These are phyloP conservation scores for Elsinoe ampelina DNA, from an alignment of 2,329 filamentous ascomycete genomes.

Conservation along the genomic window DNA sequence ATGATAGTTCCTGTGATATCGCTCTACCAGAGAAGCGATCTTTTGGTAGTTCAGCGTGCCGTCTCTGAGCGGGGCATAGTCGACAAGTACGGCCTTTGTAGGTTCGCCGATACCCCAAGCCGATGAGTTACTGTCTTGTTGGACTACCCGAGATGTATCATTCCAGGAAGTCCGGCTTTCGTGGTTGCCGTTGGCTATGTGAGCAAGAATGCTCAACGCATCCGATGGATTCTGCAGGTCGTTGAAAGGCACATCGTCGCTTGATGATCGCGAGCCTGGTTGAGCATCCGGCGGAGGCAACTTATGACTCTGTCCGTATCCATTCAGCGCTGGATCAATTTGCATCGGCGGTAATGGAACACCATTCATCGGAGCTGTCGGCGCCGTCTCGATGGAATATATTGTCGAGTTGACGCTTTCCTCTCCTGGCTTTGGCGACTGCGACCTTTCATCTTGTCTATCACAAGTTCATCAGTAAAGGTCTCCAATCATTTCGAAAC, in stretches of 20 bases:
- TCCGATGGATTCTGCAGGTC: conserved; percentile 42
- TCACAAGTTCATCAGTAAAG: not conserved
- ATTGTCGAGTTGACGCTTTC: not conserved
- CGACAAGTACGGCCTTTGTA: conserved; percentile 16
- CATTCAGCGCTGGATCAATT: conserved; percentile 17
- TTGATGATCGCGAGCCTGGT: conserved; percentile 19
- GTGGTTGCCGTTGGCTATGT: conserved; percentile 31
- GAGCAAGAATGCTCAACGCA: conserved; percentile 39
- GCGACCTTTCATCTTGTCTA: not conserved
- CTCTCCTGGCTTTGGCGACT: not conserved
- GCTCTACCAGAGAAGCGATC: conserved; percentile 44
- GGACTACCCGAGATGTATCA: not conserved
- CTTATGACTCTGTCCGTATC: conserved; percentile 20
- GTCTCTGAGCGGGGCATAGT: conserved; percentile 35
- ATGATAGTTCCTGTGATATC: conserved; percentile 58
- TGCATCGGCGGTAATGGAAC: conserved; percentile 26
- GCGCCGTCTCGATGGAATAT: conserved; percentile 4
- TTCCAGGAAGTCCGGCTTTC: not conserved
- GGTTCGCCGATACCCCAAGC: not conserved
- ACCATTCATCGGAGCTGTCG: conserved; percentile 18
- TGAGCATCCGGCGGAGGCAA: not conserved
- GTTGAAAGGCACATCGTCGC: conserved; percentile 28
- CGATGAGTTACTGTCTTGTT: not conserved
- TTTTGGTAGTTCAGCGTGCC: conserved; percentile 36
- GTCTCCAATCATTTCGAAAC: not conserved